Evolutionary conservation across 2,329 filamentous ascomycete species (phyloP), one percentile per base, ranked within the genome.

Genomic region (Chrysoporthe puriensis): DNA sequence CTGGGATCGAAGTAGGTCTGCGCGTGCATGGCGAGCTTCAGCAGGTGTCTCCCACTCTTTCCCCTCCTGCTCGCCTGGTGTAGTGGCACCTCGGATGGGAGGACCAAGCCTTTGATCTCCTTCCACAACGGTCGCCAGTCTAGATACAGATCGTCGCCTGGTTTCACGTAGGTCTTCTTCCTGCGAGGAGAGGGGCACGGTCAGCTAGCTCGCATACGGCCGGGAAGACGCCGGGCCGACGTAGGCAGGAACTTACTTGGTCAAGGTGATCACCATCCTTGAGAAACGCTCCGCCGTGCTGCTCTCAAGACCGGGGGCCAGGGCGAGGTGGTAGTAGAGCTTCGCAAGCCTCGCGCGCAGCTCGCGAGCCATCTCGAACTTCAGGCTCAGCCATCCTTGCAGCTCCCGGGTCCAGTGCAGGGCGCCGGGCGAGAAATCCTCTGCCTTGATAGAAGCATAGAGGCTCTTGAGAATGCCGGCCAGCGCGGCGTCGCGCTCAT

Each of bases 381-480:
- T 99, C 79, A 99, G 88, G 64, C 91, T 92, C 72, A 99, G 85
- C 96, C 96, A 99, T 79, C 91, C 93, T 76, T 94, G 89, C 60
- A 99, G 90, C 86, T 99, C 96, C 73, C 95, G 90, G 18, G 96
- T 97, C 96, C 96, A 99, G 80, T 99, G 95, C 70, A 97, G 85
- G 40, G 95, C 96, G 44, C 96, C 96, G 0, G 95, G 93, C 34
- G 91, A 90, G 79, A 98, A 98, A 79, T 99, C 96, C 72, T 97
- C 94, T 3, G 96, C 91, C 76, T 94, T 91, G 71, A 99, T 85
- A 67, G 95, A 88, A 73, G 97, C 92, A 78, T 97, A 98, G 42
- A 99, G 90, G 76, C 97, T 92, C 78, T 94, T 96, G 73, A 98
- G 85, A 73, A 97, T 98, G 77, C 94, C 93, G 58, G 91, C 86